Evolutionary conservation across 1,139 yeast species (phyloP), one percentile per base, ranked within the genome.

Genomic region (Maudiozyma humilis): DNA sequence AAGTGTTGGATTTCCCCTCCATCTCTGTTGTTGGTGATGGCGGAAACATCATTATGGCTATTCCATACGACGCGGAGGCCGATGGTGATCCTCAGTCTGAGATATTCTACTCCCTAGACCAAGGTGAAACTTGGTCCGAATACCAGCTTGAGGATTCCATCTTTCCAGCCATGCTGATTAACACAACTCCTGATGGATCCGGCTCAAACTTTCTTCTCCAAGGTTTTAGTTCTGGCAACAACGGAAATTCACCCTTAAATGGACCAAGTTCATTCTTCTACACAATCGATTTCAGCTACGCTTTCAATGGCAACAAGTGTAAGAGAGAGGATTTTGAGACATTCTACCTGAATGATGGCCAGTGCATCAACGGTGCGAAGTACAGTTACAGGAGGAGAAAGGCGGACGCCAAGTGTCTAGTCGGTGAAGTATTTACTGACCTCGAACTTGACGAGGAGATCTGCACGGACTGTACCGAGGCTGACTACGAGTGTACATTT

Each of bases 351-450:
- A 66, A 70, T 4, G 65, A 70, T 4, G 85, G 85, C 1, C 55
- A 70, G 13, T 88, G 96, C 66, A 67, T 84, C 32, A 74, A 76
- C 68, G 96, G 96, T 7, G 85, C 78, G 47, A 75, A 70, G 52
- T 88, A 83, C 54, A 74, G 69, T 46, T 82, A 79, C 57, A 66
- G 57, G 47, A 73, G 95, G 62, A 78, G 94, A 65, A 85, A 84
- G 56, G 71, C 70, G 32, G 76, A 72, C 44, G 76, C 91, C 0
- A 59, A 78, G 48, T 88, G 96, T 68, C 76, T 80, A 57, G 79
- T 83, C 18, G 76, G 76, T 43, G 73, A 73, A 42, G 62, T 74
- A 4, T 82, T 72, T 55, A 75, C 75, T 38, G 91, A 85, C 53
- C 68, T 82, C 32, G 68, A 70, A 43, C 69, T 75, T 5, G 63